These are phyloP conservation scores for Botrytis cinerea DNA, from an alignment of 2,329 filamentous ascomycete species.

Conservation along the genomic window DNA sequence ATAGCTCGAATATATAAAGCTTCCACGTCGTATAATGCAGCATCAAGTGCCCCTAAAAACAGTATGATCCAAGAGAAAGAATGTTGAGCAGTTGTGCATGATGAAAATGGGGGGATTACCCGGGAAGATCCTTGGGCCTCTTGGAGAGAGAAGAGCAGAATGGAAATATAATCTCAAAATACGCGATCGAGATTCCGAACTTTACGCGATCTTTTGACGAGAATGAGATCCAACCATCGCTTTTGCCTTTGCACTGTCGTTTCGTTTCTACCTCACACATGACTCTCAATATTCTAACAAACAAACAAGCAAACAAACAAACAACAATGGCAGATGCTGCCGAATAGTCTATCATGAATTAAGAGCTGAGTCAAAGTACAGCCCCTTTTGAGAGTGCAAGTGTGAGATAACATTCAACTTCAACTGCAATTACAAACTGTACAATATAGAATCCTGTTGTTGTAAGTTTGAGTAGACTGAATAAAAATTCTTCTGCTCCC, in stretches of 20 bases:
- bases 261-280: fast-evolving
- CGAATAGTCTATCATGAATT: background rate
- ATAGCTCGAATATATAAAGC: background rate
- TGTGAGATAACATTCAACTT: background rate
- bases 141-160: background rate
- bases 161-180: fast-evolving
- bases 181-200: fast-evolving
- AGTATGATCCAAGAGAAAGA: no score
- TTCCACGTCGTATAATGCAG: background rate
- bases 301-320: background rate
- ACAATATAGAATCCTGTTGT: background rate
- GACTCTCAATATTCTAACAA: fast-evolving
- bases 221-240: background rate
- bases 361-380: background rate
- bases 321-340: background rate
- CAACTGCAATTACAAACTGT: fast-evolving
- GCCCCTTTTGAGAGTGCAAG: no score
- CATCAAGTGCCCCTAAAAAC: background rate
- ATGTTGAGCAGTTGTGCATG: no score
- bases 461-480: background rate
- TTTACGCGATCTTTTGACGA: background rate
- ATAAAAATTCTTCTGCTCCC: background rate
- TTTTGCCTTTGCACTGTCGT: background rate
- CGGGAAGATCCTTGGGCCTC: background rate
- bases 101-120: background rate